Base-by-base conservation (phyloP, 495 filamentous ascomycete species). In the Penicillium argentinense region DNA sequence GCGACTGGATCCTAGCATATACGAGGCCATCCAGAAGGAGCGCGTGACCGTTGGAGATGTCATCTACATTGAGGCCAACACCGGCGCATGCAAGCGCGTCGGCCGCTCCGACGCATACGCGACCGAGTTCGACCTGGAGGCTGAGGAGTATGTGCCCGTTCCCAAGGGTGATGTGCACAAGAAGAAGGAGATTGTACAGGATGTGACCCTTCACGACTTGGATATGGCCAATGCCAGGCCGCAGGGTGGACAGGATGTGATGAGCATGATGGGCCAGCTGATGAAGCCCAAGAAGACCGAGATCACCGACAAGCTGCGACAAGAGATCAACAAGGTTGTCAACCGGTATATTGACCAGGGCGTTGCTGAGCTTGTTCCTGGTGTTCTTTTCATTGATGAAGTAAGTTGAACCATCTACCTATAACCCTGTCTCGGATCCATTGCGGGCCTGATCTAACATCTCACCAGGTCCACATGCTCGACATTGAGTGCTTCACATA, bases 181-280 rank as follows among this genome's bases (percentile, higher is more conserved):
- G 78, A 96, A 97, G 81, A 98, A 98, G 75, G 93, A 98, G 72
- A 92, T 97, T 45, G 93, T 98, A n/a, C 93, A 98, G 64, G 93
- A 97, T 61, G 93, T 98, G 45, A 95, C 91, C 24, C 77, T 98
- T 45, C 93, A 98, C 59, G 93, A 98, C 56, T 73, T 98, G 37
- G 93, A 98, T 63, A 89, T 96, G 53, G 93, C 93, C 53, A 98
- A 98, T 57, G 88, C 93, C 9, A 78, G 92, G 47, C 95, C 93
- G 9, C 77, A 96, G 75, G 92, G 93, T 24, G 93, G 93, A 44
- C 93, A 98, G 72, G 93, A 98, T 65, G 91, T 98, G 45, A 96
- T 98, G 91, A 95, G 88, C 67, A 97, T 98, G 93, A 96, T 98
- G 90, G 92, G 92, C 50, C 92, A 97, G 63, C 74, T 98, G 51